A percentile compares a stretch with the other conserved stretches of the same genome.
These are phyloP conservation scores for Oryza glumipatula DNA, from an alignment of 176 grass and related monocot genomes.

Conservation along the genomic window DNA sequence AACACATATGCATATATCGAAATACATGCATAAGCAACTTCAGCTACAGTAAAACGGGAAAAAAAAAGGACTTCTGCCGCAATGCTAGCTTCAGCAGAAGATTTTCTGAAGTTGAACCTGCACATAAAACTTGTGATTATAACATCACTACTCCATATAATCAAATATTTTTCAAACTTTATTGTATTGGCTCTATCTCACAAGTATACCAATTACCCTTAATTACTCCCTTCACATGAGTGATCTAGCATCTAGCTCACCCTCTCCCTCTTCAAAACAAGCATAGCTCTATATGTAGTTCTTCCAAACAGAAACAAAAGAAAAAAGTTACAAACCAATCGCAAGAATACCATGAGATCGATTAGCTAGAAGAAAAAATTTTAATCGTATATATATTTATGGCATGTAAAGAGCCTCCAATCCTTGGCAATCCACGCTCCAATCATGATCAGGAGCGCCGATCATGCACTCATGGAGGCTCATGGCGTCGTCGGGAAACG, in stretches of 20 bases:
- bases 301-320: constrained; percentile 37
- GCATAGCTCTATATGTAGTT: constrained; percentile 33
- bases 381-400: constrained; percentile 37
- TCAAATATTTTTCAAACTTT: constrained; percentile 36
- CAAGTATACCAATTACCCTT: constrained; percentile 50
- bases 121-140: not conserved
- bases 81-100: not conserved
- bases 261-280: constrained; percentile 29
- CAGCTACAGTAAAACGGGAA: not conserved
- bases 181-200: constrained; percentile 59
- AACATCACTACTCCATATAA: constrained; percentile 11
- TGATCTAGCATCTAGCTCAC: constrained; percentile 17
- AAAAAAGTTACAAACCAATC: constrained; percentile 34
- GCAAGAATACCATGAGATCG: constrained; percentile 32
- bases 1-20: not conserved
- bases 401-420: constrained; percentile 68
- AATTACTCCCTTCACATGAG: constrained; percentile 42
- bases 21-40: not conserved
- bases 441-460: constrained; percentile 41
- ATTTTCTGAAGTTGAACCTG: not conserved
- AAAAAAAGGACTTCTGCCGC: not conserved
- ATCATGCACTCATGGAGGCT: constrained; percentile 45
- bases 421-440: constrained; percentile 63
- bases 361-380: constrained; percentile 3
- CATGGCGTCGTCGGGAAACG: constrained; percentile 45